phyloP scores from a whole-genome alignment of 495 filamentous ascomycete genomes.

The Cercophora sp. region DNA sequence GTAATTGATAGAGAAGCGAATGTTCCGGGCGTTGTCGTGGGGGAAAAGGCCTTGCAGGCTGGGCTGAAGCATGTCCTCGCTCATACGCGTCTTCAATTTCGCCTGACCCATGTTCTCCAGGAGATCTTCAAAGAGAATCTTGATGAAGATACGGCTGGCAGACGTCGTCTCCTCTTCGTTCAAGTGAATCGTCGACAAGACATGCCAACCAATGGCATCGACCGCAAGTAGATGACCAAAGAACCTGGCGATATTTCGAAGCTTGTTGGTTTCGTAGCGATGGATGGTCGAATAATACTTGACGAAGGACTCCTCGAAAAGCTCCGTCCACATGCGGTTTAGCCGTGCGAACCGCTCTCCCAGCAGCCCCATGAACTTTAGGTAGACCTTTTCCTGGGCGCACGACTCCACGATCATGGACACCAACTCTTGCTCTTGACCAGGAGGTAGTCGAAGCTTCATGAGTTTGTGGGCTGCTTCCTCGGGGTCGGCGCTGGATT shows the following conservation, averaged over 20 bases:
- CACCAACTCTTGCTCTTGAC: slow-evolving; percentile 83
- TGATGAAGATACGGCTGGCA: slow-evolving; percentile 93
- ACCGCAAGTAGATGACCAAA: slow-evolving; percentile 86
- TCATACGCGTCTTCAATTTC: slow-evolving; percentile 69
- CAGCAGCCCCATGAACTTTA: slow-evolving; percentile 92
- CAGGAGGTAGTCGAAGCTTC: slow-evolving; percentile 83
- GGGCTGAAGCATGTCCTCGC: slow-evolving; percentile 71
- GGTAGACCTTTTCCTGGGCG: slow-evolving; percentile 90
- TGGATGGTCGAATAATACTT: slow-evolving; percentile 98
- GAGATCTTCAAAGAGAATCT: slow-evolving; percentile 93
- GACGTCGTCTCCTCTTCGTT: slow-evolving; percentile 97
- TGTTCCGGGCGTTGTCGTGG: slow-evolving; percentile 78
- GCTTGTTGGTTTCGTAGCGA: slow-evolving; percentile 87
- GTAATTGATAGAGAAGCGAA: slow-evolving; percentile 97
- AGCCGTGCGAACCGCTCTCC: slow-evolving; percentile 94
- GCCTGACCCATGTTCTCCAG: slow-evolving; percentile 79
- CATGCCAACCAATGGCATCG: slow-evolving; percentile 90
- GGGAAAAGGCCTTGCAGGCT: slow-evolving; percentile 89
- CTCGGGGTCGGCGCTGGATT: slow-evolving; percentile 90
- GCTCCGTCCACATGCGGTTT: slow-evolving; percentile 87
- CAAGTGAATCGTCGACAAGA: slow-evolving; percentile 74
- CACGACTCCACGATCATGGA: slow-evolving; percentile 97
- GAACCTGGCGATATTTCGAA: slow-evolving; percentile 92
- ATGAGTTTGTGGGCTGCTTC: slow-evolving; percentile 94
- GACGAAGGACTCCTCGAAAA: slow-evolving; percentile 82